Evolutionary conservation across 805 yeast species (phyloP), one percentile per base, ranked within the genome.

Genomic region (Hermanozyma aechmeae): DNA sequence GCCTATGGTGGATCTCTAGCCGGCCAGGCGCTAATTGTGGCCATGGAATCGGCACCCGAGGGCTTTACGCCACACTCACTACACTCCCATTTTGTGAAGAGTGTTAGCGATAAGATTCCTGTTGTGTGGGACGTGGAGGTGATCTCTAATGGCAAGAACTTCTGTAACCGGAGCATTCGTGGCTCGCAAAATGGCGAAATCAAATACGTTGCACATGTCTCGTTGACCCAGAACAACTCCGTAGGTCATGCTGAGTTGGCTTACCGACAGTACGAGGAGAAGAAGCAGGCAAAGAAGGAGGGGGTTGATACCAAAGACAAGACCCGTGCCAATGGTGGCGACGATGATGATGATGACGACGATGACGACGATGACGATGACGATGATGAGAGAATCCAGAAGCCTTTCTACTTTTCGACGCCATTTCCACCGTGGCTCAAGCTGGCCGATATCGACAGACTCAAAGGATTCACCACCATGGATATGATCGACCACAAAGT

Each of bases 1-100:
- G 58, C 56, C n/a, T 61, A 47, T 31, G 67, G 66, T 2, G 68
- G 67, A 2, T 60, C 56, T 26, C 34, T 60, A 12, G 45, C 58
- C 22, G 50, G 56, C 2, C 64, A 58, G 35, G 50, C 58, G 2
- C 30, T 56, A 8, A 39, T 55, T 17, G 67, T 55, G 10, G 62
- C 61, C 3, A 52, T 61, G 49, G 53, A 51, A 28, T 42, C 53
- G 11, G 42, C 46, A 3, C 53, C 53, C 5, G 40, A 43, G 30
- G 57, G 50, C 4, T 61, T 53, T 37, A 48, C 49, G n/a, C 68
- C 68, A 2, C 63, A 61, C 29, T 59, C 65, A 2, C 41, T 61
- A 21, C 67, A 61, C 34, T 54, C 60, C 13, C 58, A 53, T 33
- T 61, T 61, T 33, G 50, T 59, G 15, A 56, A 56, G 33, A 59